These are phyloP conservation scores for Ogataea parapolymorpha DNA, from an alignment of 805 yeast species.

Conservation along the genomic window DNA sequence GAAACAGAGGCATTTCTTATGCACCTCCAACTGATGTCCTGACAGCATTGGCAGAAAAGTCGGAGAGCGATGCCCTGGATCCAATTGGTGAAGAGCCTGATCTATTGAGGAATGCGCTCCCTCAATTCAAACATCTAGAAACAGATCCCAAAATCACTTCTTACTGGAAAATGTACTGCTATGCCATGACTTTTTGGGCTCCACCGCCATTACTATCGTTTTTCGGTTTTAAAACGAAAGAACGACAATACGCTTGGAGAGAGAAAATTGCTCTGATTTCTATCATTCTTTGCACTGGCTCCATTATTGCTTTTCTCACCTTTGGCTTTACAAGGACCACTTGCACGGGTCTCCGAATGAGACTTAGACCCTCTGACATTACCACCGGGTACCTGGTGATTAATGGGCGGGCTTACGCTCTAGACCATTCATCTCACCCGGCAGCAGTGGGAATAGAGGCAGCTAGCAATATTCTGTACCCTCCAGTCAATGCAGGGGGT, in stretches of 20 bases:
- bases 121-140: background rate
- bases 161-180: constrained; percentile 82
- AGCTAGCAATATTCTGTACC: constrained; percentile 72
- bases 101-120: background rate
- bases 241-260: constrained; percentile 94
- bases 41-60: too few species aligned
- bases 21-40: too few species aligned
- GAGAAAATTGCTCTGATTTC: constrained; percentile 87
- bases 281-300: constrained; percentile 69
- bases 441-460: constrained; percentile 72
- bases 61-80: background rate
- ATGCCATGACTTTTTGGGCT: constrained; percentile 85
- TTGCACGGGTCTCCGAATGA: constrained; percentile 47
- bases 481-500: constrained; percentile 87
- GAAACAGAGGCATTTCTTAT: too few species aligned
- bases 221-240: constrained; percentile 75
- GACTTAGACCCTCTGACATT: constrained; percentile 62
- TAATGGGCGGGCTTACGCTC: constrained; percentile 77
- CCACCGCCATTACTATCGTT: constrained; percentile 68
- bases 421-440: constrained; percentile 71
- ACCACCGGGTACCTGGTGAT: constrained; percentile 61
- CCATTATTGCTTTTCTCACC: constrained; percentile 78
- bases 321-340: constrained; percentile 88
- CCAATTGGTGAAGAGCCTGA: background rate
- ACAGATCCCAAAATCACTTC: constrained; percentile 26